Conservation (phyloP, 768 basidiomycete species). For the Lactarius psammicola region DNA sequence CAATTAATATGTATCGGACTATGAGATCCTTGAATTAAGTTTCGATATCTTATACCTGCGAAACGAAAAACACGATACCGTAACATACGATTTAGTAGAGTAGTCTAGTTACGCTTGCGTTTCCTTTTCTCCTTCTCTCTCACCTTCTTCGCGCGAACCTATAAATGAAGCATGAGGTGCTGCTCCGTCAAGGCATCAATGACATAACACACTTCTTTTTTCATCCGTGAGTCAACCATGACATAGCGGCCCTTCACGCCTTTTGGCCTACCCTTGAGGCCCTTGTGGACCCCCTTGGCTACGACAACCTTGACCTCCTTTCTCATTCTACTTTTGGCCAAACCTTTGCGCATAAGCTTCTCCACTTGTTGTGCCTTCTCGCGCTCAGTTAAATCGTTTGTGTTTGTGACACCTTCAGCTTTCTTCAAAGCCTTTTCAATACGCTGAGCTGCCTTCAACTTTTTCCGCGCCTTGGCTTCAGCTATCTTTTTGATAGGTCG, state of each 20-base stretch:
- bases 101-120: slow-evolving; percentile 42
- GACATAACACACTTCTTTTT: slow-evolving; percentile 69
- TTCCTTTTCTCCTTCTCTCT: slow-evolving; percentile 72
- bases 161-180: slow-evolving; percentile 23
- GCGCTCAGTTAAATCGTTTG: slow-evolving; percentile 86
- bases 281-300: slow-evolving; percentile 86
- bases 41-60: slow-evolving; percentile 1
- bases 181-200: slow-evolving; percentile 13
- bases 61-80: neutral
- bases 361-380: slow-evolving; percentile 95
- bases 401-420: slow-evolving; percentile 89
- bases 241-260: slow-evolving; percentile 94
- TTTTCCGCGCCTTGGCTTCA: slow-evolving; percentile 97
- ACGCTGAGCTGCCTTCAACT: slow-evolving; percentile 79
- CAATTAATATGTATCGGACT: neutral
- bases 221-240: slow-evolving; percentile 94
- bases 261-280: slow-evolving; percentile 88
- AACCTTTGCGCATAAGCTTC: slow-evolving; percentile 82
- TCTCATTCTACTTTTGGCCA: slow-evolving; percentile 65
- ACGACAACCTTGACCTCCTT: slow-evolving; percentile 86
- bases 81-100: slow-evolving; percentile 3
- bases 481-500: slow-evolving; percentile 99
- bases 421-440: slow-evolving; percentile 94
- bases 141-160: slow-evolving; percentile 84
- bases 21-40: slow-evolving; percentile 1